These are phyloP conservation scores for Pleurotus pulmonarius DNA, from an alignment of 768 basidiomycete genomes.

Conservation along the genomic window DNA sequence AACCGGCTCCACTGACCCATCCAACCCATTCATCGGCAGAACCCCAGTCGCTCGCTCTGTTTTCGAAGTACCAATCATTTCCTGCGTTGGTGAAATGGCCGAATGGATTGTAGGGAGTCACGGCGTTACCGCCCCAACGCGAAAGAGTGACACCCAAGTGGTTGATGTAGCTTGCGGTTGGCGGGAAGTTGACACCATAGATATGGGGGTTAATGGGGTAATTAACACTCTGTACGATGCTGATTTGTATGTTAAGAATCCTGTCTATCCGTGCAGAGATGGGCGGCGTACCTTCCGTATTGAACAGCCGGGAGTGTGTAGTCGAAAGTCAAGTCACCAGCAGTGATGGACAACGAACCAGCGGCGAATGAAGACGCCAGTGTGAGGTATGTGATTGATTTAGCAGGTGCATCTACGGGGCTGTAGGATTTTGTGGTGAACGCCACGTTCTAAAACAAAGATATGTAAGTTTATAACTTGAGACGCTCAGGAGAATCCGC, in stretches of 20 bases:
- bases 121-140: slow-evolving; percentile 54
- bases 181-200: slow-evolving; percentile 56
- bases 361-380: slow-evolving; percentile 33
- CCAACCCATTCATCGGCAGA: slow-evolving; percentile 46
- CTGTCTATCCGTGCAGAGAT: too few species aligned
- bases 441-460: slow-evolving; percentile 24
- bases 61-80: slow-evolving; percentile 56
- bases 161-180: slow-evolving; percentile 39
- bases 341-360: slow-evolving; percentile 39
- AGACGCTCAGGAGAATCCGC: not conserved
- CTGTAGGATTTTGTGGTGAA: slow-evolving; percentile 32
- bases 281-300: slow-evolving; percentile 29
- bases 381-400: slow-evolving; percentile 46
- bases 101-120: slow-evolving; percentile 50
- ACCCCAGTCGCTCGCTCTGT: slow-evolving; percentile 35
- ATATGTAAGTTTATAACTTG: not conserved
- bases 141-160: slow-evolving; percentile 46
- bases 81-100: slow-evolving; percentile 52
- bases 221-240: slow-evolving; percentile 32
- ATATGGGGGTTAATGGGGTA: slow-evolving; percentile 41
- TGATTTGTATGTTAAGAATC: slow-evolving; percentile 11
- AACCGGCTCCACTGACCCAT: slow-evolving; percentile 43
- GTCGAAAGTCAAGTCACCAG: slow-evolving; percentile 35
- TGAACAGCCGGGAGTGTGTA: slow-evolving; percentile 40
- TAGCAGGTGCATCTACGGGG: slow-evolving; percentile 43